Percentiles rank a stretch among this genome's conserved stretches.
These are phyloP conservation scores for Paradendryphiella salina DNA, from an alignment of 2,329 filamentous ascomycete species.

Conservation along the genomic window DNA sequence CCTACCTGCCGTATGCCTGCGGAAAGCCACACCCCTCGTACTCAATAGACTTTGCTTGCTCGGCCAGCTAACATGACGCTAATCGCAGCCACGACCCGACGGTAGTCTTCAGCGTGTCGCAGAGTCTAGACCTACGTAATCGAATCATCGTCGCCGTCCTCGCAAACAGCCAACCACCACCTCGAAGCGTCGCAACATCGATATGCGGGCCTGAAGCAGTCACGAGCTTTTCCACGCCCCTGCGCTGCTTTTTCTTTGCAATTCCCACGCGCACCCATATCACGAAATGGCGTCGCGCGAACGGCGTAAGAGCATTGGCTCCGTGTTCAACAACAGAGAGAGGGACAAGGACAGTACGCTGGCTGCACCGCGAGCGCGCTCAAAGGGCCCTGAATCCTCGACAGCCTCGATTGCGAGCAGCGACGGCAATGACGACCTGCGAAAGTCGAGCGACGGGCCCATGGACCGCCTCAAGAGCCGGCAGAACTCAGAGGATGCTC, in stretches of 20 bases:
- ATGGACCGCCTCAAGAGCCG: constrained; percentile 48
- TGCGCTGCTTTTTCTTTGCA: constrained; percentile 2
- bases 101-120: constrained; percentile 4
- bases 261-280: background rate
- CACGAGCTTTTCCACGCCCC: background rate
- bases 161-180: background rate
- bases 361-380: constrained; percentile 27
- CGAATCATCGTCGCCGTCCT: background rate
- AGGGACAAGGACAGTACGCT: constrained; percentile 29
- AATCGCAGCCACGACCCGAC: constrained; percentile 1
- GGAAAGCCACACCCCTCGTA: background rate
- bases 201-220: constrained; percentile 11
- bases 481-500: constrained; percentile 46
- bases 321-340: constrained; percentile 14
- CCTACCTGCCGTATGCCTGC: background rate
- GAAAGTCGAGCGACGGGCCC: constrained; percentile 45
- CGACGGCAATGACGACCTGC: constrained; percentile 34
- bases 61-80: background rate
- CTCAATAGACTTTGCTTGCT: background rate
- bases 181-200: constrained; percentile 1
- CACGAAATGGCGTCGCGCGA: constrained; percentile 30
- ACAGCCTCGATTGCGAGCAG: constrained; percentile 40
- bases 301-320: constrained; percentile 29
- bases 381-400: constrained; percentile 38
- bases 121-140: constrained; percentile 19